Conservation (phyloP, 306 rosid genomes). For the Malus sylvestris region DNA sequence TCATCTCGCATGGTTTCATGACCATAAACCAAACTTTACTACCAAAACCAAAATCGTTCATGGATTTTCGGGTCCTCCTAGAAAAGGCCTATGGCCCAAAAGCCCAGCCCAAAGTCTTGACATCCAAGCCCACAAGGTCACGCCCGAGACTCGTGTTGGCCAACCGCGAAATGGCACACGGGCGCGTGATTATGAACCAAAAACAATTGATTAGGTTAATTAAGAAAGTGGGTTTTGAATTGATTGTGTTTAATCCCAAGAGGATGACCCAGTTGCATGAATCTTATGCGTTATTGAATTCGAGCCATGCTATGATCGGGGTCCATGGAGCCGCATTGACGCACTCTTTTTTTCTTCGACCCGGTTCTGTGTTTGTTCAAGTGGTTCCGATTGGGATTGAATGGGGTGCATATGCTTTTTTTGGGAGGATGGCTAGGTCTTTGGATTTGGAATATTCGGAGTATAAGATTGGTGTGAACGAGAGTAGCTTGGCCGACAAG, state of each 20-base stretch:
- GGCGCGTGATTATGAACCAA: slow-evolving; percentile 22
- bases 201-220: background rate
- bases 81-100: slow-evolving; percentile 1
- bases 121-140: background rate
- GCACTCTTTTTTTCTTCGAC: slow-evolving; percentile 29
- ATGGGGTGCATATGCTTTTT: slow-evolving; percentile 22
- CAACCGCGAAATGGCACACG: background rate
- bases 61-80: slow-evolving; percentile 23
- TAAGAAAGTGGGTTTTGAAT: slow-evolving; percentile 28
- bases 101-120: background rate
- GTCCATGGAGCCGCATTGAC: slow-evolving; percentile 42
- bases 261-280: background rate
- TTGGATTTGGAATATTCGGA: slow-evolving; percentile 27
- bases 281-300: slow-evolving; percentile 24
- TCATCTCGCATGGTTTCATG: slow-evolving; percentile 35
- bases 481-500: slow-evolving; percentile 36
- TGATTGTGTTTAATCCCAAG: slow-evolving; percentile 26
- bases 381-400: slow-evolving; percentile 37
- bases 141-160: slow-evolving; percentile 13
- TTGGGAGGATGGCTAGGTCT: slow-evolving; percentile 16
- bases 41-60: slow-evolving; percentile 26
- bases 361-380: slow-evolving; percentile 25
- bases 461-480: slow-evolving; percentile 27
- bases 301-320: slow-evolving; percentile 42
- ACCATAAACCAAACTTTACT: slow-evolving; percentile 26